These are phyloP conservation scores for Teunomyces aglyptinius DNA, from an alignment of 805 yeast genomes.

Conservation along the genomic window DNA sequence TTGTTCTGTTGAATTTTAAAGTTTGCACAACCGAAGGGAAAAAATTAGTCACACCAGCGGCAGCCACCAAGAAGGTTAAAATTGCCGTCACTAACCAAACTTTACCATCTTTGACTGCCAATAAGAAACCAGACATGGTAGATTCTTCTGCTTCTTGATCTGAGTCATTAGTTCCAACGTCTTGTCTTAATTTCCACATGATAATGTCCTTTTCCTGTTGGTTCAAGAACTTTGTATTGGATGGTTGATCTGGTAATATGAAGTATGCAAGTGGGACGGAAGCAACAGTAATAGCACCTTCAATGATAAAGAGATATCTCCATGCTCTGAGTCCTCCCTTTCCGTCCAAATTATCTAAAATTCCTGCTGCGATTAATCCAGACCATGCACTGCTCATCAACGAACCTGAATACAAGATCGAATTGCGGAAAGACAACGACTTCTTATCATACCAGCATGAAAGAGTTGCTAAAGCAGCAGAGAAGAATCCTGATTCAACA, in stretches of 20 bases:
- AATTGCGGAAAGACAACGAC: constrained; percentile 49
- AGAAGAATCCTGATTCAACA: constrained; percentile 47
- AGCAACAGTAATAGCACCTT: constrained; percentile 52
- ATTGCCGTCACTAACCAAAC: constrained; percentile 48
- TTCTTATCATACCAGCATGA: constrained; percentile 56
- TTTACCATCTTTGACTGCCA: constrained; percentile 41
- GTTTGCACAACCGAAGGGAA: constrained; percentile 62
- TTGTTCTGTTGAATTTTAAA: constrained; percentile 47
- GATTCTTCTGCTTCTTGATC: constrained; percentile 35
- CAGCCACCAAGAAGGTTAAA: constrained; percentile 50
- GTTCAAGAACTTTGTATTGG: constrained; percentile 44
- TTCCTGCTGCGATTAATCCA: constrained; percentile 56
- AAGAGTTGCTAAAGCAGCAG: constrained; percentile 47
- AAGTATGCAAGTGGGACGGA: constrained; percentile 45
- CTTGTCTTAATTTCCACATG: constrained; percentile 39
- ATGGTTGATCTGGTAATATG: constrained; percentile 53
- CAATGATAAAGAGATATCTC: constrained; percentile 58
- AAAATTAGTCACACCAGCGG: constrained; percentile 60
- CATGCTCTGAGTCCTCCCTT: constrained; percentile 44
- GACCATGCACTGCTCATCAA: constrained; percentile 53
- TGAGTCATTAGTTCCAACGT: constrained; percentile 40
- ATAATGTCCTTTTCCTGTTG: constrained; percentile 46
- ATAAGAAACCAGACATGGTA: constrained; percentile 33
- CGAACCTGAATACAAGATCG: constrained; percentile 51
- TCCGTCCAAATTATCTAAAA: constrained; percentile 44